These are phyloP conservation scores for Larix sibirica DNA, from an alignment of 83 land plant species.

Conservation along the genomic window DNA sequence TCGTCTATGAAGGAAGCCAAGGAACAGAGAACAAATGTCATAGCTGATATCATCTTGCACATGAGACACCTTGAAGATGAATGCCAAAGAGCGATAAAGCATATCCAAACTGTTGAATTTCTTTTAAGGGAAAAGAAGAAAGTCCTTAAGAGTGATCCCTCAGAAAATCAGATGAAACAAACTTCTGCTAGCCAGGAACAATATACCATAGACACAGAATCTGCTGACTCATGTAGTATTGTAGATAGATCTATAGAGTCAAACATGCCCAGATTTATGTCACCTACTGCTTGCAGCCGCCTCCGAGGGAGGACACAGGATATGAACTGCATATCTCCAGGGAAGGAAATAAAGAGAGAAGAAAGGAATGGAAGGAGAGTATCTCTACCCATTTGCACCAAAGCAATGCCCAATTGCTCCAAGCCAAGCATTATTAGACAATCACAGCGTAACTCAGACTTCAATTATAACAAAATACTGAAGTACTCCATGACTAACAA, in stretches of 20 bases:
- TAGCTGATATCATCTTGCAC: slow-evolving; percentile 39
- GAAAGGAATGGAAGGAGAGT: slow-evolving; percentile 5
- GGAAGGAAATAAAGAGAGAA: slow-evolving; percentile 16
- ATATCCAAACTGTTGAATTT: slow-evolving; percentile 44
- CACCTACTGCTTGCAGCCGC: slow-evolving; percentile 62
- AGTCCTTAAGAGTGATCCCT: slow-evolving; percentile 20
- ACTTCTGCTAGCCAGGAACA: slow-evolving; percentile 7
- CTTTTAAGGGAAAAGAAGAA: slow-evolving; percentile 47
- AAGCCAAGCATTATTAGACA: slow-evolving; percentile 22
- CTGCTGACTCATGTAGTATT: not conserved
- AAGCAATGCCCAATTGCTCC: slow-evolving; percentile 13
- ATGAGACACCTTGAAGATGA: slow-evolving; percentile 61
- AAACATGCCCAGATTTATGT: slow-evolving; percentile 66
- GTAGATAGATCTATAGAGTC: slow-evolving; percentile 9
- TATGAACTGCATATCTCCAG: not conserved
- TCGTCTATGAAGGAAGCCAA: slow-evolving; percentile 44
- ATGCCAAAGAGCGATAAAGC: slow-evolving; percentile 42
- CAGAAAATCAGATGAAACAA: slow-evolving; percentile 21
- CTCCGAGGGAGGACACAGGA: slow-evolving; percentile 33
- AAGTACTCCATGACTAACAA: not conserved
- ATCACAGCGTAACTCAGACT: slow-evolving; percentile 11
- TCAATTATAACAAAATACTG: slow-evolving; percentile 10
- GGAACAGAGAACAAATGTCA: slow-evolving; percentile 39
- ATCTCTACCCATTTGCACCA: not conserved
- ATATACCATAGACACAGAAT: slow-evolving; percentile 4